Percentiles rank a stretch among this genome's conserved stretches.
phyloP scores from a whole-genome alignment of 306 rosid genomes.

The Prunus padus region DNA sequence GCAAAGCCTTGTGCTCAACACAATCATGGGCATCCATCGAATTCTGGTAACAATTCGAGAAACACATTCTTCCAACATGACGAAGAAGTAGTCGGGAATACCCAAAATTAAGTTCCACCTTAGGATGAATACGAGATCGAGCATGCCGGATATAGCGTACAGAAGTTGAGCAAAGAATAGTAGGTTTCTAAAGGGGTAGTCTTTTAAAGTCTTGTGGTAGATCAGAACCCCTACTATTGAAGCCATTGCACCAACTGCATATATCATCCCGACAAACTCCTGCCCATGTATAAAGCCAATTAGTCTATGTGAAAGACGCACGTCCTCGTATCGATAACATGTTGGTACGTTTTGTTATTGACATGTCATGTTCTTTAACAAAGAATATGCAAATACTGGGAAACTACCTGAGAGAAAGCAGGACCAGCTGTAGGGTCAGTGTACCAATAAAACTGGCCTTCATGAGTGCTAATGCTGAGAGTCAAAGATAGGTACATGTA shows the following conservation, averaged over 20 bases:
- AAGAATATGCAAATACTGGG: not conserved
- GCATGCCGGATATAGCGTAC: slow-evolving; percentile 51
- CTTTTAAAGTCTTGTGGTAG: slow-evolving; percentile 71
- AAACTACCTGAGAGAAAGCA: slow-evolving; percentile 68
- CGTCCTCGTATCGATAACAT: no score
- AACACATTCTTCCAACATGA: slow-evolving; percentile 56
- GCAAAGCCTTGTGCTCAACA: slow-evolving; percentile 64
- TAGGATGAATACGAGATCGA: slow-evolving; percentile 58
- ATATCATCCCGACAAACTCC: slow-evolving; percentile 75
- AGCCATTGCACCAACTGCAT: slow-evolving; percentile 71
- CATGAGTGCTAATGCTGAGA: slow-evolving; percentile 60
- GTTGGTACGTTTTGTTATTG: no score
- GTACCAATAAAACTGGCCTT: slow-evolving; percentile 83
- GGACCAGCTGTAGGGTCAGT: slow-evolving; percentile 79
- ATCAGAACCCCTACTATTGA: slow-evolving; percentile 68
- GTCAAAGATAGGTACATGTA: slow-evolving; percentile 64
- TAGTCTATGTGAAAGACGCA: no score
- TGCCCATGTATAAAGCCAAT: slow-evolving; percentile 23
- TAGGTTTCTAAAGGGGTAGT: slow-evolving; percentile 51
- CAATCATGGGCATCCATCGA: slow-evolving; percentile 79
- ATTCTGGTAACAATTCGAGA: slow-evolving; percentile 40
- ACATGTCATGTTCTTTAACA: no score
- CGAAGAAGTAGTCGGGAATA: slow-evolving; percentile 63
- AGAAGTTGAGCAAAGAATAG: slow-evolving; percentile 64
- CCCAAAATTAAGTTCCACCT: slow-evolving; percentile 62